Evolutionary conservation across 31 red algal genomes (phyloP).

Genomic region (Odonthalia washingtoniensis): DNA sequence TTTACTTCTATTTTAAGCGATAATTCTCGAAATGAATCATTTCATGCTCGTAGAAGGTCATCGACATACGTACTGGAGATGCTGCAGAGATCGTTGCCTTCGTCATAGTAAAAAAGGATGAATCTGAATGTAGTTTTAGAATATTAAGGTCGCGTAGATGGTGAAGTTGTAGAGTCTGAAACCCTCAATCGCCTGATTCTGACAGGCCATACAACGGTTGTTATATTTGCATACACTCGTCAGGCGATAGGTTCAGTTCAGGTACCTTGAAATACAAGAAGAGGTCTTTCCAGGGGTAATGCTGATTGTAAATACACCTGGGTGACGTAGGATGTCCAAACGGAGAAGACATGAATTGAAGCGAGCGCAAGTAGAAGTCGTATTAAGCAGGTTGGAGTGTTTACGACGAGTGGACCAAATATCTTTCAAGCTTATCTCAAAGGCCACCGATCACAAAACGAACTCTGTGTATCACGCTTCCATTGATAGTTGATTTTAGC

Average conservation of each 20-base stretch:
- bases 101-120: slow-evolving; percentile 11
- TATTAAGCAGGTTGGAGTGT: slow-evolving; percentile 42
- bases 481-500: slow-evolving; percentile 44
- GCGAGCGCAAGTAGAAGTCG: slow-evolving; percentile 31
- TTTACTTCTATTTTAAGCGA: not conserved
- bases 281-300: slow-evolving; percentile 20
- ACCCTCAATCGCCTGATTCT: slow-evolving; percentile 46
- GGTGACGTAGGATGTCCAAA: slow-evolving; percentile 47
- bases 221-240: slow-evolving; percentile 30
- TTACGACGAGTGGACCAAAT: slow-evolving; percentile 42
- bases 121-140: slow-evolving; percentile 24
- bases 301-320: slow-evolving; percentile 54
- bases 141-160: slow-evolving; percentile 30
- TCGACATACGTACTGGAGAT: slow-evolving; percentile 44
- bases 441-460: slow-evolving; percentile 47
- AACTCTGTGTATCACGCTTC: slow-evolving; percentile 30
- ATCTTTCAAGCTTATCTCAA: slow-evolving; percentile 20
- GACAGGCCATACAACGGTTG: slow-evolving; percentile 47
- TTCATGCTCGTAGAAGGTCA: slow-evolving; percentile 14
- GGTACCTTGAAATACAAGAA: slow-evolving; percentile 40
- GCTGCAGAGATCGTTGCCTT: not conserved
- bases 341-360: slow-evolving; percentile 8
- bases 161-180: slow-evolving; percentile 26
- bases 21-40: not conserved
- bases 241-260: too few species aligned